A percentile compares a stretch with the other conserved stretches of the same genome.
Conservation (phyloP, 2,329 filamentous ascomycete species). For the Daldinia eschscholtzii region DNA sequence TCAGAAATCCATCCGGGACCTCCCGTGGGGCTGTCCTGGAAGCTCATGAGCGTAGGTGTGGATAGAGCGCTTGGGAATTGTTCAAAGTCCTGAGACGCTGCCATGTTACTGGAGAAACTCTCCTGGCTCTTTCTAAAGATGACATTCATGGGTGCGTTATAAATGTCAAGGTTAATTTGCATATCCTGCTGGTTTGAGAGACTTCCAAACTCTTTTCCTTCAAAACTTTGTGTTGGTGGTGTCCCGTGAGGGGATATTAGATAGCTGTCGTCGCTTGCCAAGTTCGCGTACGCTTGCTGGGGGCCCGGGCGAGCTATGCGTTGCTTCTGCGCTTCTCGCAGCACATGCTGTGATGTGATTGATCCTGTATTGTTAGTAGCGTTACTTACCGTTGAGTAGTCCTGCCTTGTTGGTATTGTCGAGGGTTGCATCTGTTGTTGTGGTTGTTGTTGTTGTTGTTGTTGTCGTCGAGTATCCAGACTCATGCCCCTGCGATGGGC, state of each 20-base stretch:
- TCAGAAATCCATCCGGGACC: constrained; percentile 65
- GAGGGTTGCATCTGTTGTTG: constrained; percentile 61
- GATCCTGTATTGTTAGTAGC: constrained; percentile 68
- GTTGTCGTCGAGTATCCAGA: constrained; percentile 75
- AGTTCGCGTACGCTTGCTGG: constrained; percentile 55
- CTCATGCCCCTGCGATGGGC: constrained; percentile 86
- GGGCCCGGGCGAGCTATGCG: constrained; percentile 83
- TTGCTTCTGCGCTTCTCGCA: constrained; percentile 93
- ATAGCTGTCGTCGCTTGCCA: constrained; percentile 65
- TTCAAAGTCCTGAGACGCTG: constrained; percentile 62
- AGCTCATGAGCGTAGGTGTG: constrained; percentile 64
- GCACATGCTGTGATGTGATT: constrained; percentile 78
- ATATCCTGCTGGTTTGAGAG: constrained; percentile 50
- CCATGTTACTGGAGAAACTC: constrained; percentile 58
- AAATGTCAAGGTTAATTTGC: constrained; percentile 63
- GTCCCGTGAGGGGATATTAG: constrained; percentile 68
- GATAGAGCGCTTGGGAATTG: constrained; percentile 64
- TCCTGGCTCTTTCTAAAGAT: constrained; percentile 64
- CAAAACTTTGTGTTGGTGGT: constrained; percentile 67
- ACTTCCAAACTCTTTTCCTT: constrained; percentile 60
- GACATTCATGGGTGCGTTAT: constrained; percentile 58
- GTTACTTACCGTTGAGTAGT: constrained; percentile 66
- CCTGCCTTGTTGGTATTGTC: constrained; percentile 57
- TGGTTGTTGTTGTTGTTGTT: constrained; percentile 54
- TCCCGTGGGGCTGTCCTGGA: constrained; percentile 61